Evolutionary conservation across 1,284 basidiomycete species (phyloP), one percentile per base, ranked within the genome.

Genomic region (Apiotrichum domesticum): DNA sequence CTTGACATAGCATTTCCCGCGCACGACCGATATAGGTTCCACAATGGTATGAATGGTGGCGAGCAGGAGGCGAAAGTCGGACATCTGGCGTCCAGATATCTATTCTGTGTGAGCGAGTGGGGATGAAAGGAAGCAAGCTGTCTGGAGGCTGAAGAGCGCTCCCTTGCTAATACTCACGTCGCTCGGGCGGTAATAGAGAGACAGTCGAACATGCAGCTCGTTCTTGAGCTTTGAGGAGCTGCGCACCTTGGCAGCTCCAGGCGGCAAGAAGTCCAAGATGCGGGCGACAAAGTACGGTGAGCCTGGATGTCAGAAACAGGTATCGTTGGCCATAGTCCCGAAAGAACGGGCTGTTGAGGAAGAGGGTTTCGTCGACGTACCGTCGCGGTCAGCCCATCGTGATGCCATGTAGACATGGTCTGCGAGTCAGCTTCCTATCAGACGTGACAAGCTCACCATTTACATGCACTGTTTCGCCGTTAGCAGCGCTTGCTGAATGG

Each of bases 351-450:
- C 29, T 29, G 29, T 21, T 3, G 29, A 29, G 29, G 29, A 29
- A 29, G 29, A 3, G 29, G 29, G n/a, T 8, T 29, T 21, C 21
- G 3, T 5, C 21, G 13, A 60, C 70, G 70, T 87, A 70, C 92
- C 90, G 69, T 94, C 90, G 56, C 93, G 85, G 55, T 88, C 82
- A 51, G 87, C 83, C 91, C 91, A 96, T 62, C 85, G 87, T 13
- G 89, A 87, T 35, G 91, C 91, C 76, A 91, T 89, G 75, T 97
- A 97, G 70, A 96, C 92, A 79, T 96, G 90, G 77, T 97, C 93
- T 93, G 73, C 29, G 58, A 7, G 52, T 58, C 29, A 57, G 57
- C 2, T 46, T 7, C 35, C 0, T 42, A 41, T 14, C 6, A 15
- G 33, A 21, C 21, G 21, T 21, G 21, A 21, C 21, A 47, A 35